phyloP scores from a whole-genome alignment of 2,329 filamentous ascomycete genomes.

The Xylariaceae sp. region DNA sequence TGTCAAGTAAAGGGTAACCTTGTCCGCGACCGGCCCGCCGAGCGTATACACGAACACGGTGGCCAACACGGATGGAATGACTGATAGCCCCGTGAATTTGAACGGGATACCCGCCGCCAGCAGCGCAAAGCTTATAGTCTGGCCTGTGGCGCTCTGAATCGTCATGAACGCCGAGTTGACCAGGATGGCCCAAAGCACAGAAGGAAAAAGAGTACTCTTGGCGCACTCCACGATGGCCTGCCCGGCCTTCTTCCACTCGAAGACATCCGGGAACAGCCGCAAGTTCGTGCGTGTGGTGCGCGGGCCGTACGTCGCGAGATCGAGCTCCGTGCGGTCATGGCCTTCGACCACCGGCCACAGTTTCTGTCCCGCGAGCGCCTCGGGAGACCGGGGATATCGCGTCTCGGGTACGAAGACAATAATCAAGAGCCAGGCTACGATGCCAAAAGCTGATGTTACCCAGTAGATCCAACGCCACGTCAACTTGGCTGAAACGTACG shows the following conservation, averaged over 20 bases:
- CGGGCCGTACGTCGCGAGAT: slow-evolving; percentile 19
- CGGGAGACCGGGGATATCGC: slow-evolving; percentile 25
- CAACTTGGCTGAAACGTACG: slow-evolving; percentile 4
- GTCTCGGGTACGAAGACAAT: slow-evolving; percentile 32
- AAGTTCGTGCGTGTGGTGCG: slow-evolving; percentile 29
- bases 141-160: slow-evolving; percentile 22
- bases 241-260: slow-evolving; percentile 22
- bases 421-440: slow-evolving; percentile 30
- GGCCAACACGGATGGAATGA: slow-evolving; percentile 13
- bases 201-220: slow-evolving; percentile 29
- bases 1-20: slow-evolving; percentile 17
- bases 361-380: slow-evolving; percentile 22
- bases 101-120: slow-evolving; percentile 12
- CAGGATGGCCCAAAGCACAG: slow-evolving; percentile 29
- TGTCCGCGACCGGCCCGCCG: slow-evolving; percentile 31
- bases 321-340: slow-evolving; percentile 22
- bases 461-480: slow-evolving; percentile 34
- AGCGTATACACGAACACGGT: slow-evolving; percentile 18
- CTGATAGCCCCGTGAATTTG: slow-evolving; percentile 8
- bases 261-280: slow-evolving; percentile 26
- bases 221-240: slow-evolving; percentile 23
- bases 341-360: slow-evolving; percentile 21
- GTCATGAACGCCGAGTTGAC: slow-evolving; percentile 26
- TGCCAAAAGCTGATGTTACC: slow-evolving; percentile 26
- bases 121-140: slow-evolving; percentile 20